phyloP scores from a whole-genome alignment of 148 eudicot genomes.

The Chenopodium album region DNA sequence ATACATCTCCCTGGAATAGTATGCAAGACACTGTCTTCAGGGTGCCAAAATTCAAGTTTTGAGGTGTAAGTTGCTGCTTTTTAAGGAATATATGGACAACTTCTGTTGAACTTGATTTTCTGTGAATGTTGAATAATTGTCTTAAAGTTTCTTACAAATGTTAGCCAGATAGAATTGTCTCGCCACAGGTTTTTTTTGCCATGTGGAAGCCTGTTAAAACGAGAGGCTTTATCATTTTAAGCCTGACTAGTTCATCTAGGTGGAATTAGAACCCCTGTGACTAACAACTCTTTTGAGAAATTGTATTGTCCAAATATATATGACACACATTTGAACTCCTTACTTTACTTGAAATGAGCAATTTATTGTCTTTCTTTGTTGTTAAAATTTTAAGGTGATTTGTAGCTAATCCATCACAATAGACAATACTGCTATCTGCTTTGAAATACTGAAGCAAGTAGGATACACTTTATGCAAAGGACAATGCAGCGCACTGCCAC shows the following conservation, averaged over 20 bases:
- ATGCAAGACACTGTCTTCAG: background rate
- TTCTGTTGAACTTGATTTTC: background rate
- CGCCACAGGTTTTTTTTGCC: background rate
- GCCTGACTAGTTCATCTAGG: background rate
- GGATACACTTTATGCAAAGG: conserved; percentile 11
- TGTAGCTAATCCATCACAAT: background rate
- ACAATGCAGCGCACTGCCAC: background rate
- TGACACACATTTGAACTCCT: background rate
- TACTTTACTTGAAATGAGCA: background rate
- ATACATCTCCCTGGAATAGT: background rate
- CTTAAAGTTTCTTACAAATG: background rate
- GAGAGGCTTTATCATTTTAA: background rate
- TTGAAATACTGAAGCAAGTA: conserved; percentile 7
- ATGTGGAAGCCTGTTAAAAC: background rate
- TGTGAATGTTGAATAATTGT: background rate
- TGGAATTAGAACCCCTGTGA: background rate
- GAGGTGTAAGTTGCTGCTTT: conserved; percentile 2
- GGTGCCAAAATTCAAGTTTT: background rate
- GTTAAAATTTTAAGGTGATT: background rate
- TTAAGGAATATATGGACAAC: background rate
- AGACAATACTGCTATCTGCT: conserved; percentile 8
- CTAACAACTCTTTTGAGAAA: background rate
- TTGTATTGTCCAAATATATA: background rate
- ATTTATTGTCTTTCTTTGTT: background rate
- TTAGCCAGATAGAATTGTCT: background rate